Base-by-base conservation (phyloP, 257 asterid species). In the Leptodermis oblonga region DNA sequence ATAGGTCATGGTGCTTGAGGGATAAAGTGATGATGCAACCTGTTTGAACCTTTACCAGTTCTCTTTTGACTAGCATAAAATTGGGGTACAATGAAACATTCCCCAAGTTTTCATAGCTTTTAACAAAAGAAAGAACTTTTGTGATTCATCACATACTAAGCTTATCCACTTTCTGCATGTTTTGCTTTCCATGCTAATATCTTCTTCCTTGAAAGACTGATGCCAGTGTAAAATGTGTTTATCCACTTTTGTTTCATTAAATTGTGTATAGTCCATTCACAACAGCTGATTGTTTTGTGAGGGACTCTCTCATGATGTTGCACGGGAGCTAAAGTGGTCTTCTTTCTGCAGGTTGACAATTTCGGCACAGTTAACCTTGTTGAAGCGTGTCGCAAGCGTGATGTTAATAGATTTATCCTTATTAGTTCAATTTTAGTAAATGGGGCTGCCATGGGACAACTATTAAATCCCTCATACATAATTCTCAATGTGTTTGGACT, bases 361-460 rank as follows among this genome's bases (percentile, higher is more conserved):
- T 86, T 83, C 64, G 99, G 99, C 48, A 93, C 99, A 3, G 96
- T 93, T 41, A 90, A 88, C 83, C 90, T 93, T 71, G 99, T 90
- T 18, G 99, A 93, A 37, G 99, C 96, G 59, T 90, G 99, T 83
- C 77, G 89, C 70, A 88, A 87, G 71, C 85, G 78, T 62, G 87
- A 87, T 28, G 92, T 93, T 10, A 79, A 83, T 68, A 81, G 97
- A 80, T 93, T 93, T 71, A 77, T 93, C 82, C 96, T 88, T 42
- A 71, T 93, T 65, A 93, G 99, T 70, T 93, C 99, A 25, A 93
- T 93, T 65, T 76, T 93, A 65, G 99, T 90, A 17, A 93, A 90
- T 67, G 99, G 99, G 23, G 99, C 97, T 39, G 92, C 99, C 73
- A 90, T 90, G 96, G 97, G 99, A 45, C 99, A 93, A 76, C 70